Base-by-base conservation (phyloP, 2,329 filamentous ascomycete species). In the Pestalotiopsis fici region DNA sequence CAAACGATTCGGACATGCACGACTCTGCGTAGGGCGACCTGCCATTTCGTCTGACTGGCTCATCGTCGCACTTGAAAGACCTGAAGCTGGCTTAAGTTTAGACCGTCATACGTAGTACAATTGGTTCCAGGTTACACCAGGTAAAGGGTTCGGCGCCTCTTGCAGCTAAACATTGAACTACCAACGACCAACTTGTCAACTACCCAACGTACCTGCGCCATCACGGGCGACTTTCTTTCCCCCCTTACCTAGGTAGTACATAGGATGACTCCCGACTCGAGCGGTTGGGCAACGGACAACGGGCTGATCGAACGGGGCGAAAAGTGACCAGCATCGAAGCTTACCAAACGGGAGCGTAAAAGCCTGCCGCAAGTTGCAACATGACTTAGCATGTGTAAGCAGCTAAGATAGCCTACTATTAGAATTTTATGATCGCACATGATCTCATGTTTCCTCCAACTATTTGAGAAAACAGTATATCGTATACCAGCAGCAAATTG, bases 11-110 rank as follows among this genome's bases (percentile, higher is more conserved):
- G 43, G 43, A 50, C n/a, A 50, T 50, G 43, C 43, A 50, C 43
- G 43, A 50, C 43, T 50, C 43, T 50, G 21, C 43, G 18, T 50
- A 50, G n/a, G 43, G 43, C 43, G 43, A 21, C 43, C n/a, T 9
- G n/a, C 21, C 21, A 50, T 21, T 21, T 50, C 18, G n/a, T 50
- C 43, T 50, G 43, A 50, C 57, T 60, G 28, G 31, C 28, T 31
- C n/a, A 18, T 60, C 57, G 57, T 35, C 57, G 28, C 57, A 60
- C 57, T 60, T 60, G 57, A 12, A 21, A 60, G 25, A 60, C 57
- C 57, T 60, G 57, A 60, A 60, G 57, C 57, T 35, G 31, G 57
- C 31, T 31, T 35, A 37, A 60, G n/a, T 39, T 60, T n/a, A 60
- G 57, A 60, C 55, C 55, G 55, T 57, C 27, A n/a, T 27, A 31